These are phyloP conservation scores for Hibiscus tridactylites DNA, from an alignment of 345 rosid genomes.

Conservation along the genomic window DNA sequence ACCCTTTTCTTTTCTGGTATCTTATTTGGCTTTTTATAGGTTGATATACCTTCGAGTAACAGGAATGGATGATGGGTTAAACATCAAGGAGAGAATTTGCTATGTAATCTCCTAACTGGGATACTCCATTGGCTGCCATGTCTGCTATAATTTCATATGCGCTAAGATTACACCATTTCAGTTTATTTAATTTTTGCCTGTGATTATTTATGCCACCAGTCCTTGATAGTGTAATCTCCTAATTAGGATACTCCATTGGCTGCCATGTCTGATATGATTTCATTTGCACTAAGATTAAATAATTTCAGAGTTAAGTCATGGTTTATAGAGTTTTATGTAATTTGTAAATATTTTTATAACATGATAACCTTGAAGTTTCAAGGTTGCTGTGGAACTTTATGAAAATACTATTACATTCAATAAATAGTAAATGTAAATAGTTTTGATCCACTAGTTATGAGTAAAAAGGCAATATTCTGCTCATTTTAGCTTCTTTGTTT, in stretches of 20 bases:
- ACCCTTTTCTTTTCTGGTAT: neutral
- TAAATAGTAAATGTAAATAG: neutral
- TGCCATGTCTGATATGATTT: neutral
- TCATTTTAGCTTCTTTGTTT: neutral
- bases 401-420: neutral
- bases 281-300: neutral
- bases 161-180: neutral
- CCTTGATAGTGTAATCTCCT: neutral
- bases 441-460: neutral
- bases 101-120: slow-evolving; percentile 29
- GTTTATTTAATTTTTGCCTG: neutral
- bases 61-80: slow-evolving; percentile 89
- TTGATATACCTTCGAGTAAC: slow-evolving; percentile 82
- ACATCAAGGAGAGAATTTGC: slow-evolving; percentile 77
- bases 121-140: neutral
- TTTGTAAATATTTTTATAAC: neutral
- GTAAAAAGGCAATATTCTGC: neutral
- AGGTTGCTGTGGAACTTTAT: neutral
- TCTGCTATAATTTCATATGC: neutral
- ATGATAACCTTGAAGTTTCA: neutral
- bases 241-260: neutral
- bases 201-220: neutral
- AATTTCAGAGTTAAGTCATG: neutral
- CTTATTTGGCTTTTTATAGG: slow-evolving; percentile 35
- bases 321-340: neutral